Conservation (phyloP, 257 asterid genomes). For the Ilex asprella region DNA sequence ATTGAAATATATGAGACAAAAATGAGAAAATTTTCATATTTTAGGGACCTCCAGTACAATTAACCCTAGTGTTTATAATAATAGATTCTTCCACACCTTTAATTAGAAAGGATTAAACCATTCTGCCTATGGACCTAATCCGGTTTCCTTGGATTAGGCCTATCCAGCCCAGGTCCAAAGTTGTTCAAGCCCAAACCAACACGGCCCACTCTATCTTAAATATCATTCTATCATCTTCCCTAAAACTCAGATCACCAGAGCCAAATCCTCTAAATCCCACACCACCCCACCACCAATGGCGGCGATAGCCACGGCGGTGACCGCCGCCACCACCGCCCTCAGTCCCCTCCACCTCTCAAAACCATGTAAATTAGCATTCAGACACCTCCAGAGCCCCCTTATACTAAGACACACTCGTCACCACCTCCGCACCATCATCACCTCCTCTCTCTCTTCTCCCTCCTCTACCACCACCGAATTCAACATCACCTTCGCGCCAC, state of each 20-base stretch:
- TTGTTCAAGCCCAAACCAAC: too few relatives aligned
- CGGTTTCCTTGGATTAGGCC: too few relatives aligned
- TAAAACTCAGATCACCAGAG: background rate
- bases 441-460: slow-evolving; percentile 38
- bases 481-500: slow-evolving; percentile 65
- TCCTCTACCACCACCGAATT: slow-evolving; percentile 40
- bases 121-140: too few relatives aligned
- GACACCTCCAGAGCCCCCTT: slow-evolving; percentile 6
- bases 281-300: slow-evolving; percentile 38
- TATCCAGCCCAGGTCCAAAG: too few relatives aligned
- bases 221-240: too few relatives aligned
- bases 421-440: slow-evolving; percentile 39
- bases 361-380: background rate
- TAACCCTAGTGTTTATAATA: too few relatives aligned
- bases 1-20: too few relatives aligned
- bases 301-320: slow-evolving; percentile 54
- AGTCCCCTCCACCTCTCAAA: slow-evolving; percentile 39
- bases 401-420: slow-evolving; percentile 26
- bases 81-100: too few relatives aligned
- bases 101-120: too few relatives aligned
- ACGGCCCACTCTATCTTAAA: background rate
- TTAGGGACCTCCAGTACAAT: too few relatives aligned
- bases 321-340: slow-evolving; percentile 49
- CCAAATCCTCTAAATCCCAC: slow-evolving; percentile 1
- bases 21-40: too few relatives aligned